A percentile compares a stretch with the other conserved stretches of the same genome.
Evolutionary conservation across 2,329 filamentous ascomycete genomes (phyloP).

Genomic region (Venturia carpophila): DNA sequence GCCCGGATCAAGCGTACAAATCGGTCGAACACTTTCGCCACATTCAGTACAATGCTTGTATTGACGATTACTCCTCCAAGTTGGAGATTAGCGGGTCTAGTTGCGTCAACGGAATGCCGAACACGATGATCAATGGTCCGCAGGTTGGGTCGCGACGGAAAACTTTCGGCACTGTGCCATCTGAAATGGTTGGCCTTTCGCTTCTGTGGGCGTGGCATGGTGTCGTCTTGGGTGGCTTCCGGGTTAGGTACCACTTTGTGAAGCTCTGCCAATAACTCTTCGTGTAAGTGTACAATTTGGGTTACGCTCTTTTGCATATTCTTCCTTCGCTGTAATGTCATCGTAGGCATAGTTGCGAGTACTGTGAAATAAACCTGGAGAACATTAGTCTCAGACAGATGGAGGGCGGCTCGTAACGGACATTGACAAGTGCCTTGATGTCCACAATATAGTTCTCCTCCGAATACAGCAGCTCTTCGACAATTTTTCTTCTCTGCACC

Average conservation of each 20-base stretch:
- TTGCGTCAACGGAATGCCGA: slow-evolving; percentile 41
- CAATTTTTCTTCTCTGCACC: slow-evolving; percentile 64
- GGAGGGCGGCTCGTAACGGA: slow-evolving; percentile 30
- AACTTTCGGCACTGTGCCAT: slow-evolving; percentile 41
- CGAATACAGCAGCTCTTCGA: slow-evolving; percentile 78
- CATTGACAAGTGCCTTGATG: slow-evolving; percentile 77
- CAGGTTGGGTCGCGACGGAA: slow-evolving; percentile 30
- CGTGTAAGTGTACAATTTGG: slow-evolving; percentile 75
- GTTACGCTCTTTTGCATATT: slow-evolving; percentile 73
- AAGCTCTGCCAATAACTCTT: slow-evolving; percentile 68
- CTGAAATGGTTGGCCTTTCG: slow-evolving; percentile 38
- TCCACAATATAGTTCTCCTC: slow-evolving; percentile 87
- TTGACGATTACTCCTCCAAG: slow-evolving; percentile 38
- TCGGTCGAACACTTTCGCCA: slow-evolving; percentile 47
- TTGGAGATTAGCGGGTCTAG: slow-evolving; percentile 33
- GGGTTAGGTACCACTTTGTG: slow-evolving; percentile 63
- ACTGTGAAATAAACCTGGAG: slow-evolving; percentile 44
- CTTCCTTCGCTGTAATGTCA: slow-evolving; percentile 56
- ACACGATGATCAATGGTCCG: slow-evolving; percentile 25
- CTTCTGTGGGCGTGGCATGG: slow-evolving; percentile 18
- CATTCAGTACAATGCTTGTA: slow-evolving; percentile 45
- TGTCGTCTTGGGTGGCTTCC: slow-evolving; percentile 33
- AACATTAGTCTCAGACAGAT: neutral
- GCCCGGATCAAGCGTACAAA: slow-evolving; percentile 34
- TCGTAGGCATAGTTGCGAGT: slow-evolving; percentile 59